Conservation (phyloP, 108 stramenopile genomes). For the Nannochloropsis granulata region DNA sequence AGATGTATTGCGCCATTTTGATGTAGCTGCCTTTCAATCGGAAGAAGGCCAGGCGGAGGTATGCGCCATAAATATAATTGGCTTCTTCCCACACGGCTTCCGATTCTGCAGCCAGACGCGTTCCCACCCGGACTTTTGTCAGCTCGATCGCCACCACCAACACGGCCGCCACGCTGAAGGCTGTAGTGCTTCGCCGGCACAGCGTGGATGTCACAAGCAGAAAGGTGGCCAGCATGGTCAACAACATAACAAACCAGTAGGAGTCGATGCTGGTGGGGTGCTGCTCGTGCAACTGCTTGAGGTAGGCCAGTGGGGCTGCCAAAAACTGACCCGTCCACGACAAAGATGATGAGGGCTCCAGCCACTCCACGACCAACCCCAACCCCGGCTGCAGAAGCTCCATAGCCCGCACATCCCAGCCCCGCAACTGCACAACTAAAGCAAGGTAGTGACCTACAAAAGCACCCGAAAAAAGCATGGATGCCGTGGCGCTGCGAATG, state of each 20-base stretch:
- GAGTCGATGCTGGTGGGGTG: neutral
- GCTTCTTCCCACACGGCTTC: neutral
- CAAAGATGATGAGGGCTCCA: neutral
- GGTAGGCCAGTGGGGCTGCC: neutral
- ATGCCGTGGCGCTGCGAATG: neutral
- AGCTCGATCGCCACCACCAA: neutral
- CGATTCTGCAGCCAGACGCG: neutral
- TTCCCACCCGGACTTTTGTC: neutral
- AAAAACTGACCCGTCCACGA: neutral
- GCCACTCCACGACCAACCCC: neutral
- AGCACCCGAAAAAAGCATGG: neutral
- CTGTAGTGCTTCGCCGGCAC: neutral
- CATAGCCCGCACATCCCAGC: neutral
- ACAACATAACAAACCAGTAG: neutral
- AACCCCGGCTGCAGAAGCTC: neutral
- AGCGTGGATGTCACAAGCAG: neutral
- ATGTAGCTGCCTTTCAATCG: constrained; percentile 19
- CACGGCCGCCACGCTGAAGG: neutral
- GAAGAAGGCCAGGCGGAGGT: neutral
- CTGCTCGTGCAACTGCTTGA: neutral
- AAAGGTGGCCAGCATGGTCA: neutral
- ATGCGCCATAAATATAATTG: neutral
- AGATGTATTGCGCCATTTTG: constrained; percentile 21
- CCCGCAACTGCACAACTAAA: neutral
- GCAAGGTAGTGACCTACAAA: neutral